phyloP scores from a whole-genome alignment of 1,284 basidiomycete genomes.

The Flammula alnicola region DNA sequence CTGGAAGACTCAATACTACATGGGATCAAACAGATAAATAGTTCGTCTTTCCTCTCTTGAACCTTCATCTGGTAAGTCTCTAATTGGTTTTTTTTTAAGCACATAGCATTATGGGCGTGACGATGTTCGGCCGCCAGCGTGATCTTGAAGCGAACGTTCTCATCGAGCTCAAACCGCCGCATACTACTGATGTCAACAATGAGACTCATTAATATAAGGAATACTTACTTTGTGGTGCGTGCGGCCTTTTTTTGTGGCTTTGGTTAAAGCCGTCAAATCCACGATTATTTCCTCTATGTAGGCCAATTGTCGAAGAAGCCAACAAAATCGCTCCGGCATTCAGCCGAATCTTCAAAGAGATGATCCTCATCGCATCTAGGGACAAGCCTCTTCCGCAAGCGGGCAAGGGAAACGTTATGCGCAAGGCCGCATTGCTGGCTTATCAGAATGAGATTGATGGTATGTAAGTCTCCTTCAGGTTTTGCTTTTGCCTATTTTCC shows the following conservation, averaged over 20 bases:
- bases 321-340: slow-evolving; percentile 42
- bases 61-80: too few species aligned
- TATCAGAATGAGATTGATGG: slow-evolving; percentile 41
- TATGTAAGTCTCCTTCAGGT: too few species aligned
- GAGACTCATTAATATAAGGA: slow-evolving; percentile 27
- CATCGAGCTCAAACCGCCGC: slow-evolving; percentile 30
- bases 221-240: slow-evolving; percentile 33
- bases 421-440: slow-evolving; percentile 36
- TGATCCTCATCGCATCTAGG: slow-evolving; percentile 37
- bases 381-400: slow-evolving; percentile 40
- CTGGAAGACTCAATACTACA: too few species aligned
- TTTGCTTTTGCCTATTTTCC: too few species aligned
- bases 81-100: too few species aligned
- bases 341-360: slow-evolving; percentile 47
- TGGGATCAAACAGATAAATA: too few species aligned
- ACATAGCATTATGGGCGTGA: slow-evolving; percentile 33
- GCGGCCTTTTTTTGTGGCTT: too few species aligned
- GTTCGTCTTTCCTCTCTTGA: too few species aligned
- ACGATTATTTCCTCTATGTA: slow-evolving; percentile 6
- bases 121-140: slow-evolving; percentile 39
- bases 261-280: too few species aligned
- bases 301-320: slow-evolving; percentile 43
- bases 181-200: slow-evolving; percentile 29
- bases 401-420: slow-evolving; percentile 42
- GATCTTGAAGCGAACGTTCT: slow-evolving; percentile 38